These are phyloP conservation scores for Orbilia blumenaviensis DNA, from an alignment of 2,329 filamentous ascomycete genomes.

Conservation along the genomic window DNA sequence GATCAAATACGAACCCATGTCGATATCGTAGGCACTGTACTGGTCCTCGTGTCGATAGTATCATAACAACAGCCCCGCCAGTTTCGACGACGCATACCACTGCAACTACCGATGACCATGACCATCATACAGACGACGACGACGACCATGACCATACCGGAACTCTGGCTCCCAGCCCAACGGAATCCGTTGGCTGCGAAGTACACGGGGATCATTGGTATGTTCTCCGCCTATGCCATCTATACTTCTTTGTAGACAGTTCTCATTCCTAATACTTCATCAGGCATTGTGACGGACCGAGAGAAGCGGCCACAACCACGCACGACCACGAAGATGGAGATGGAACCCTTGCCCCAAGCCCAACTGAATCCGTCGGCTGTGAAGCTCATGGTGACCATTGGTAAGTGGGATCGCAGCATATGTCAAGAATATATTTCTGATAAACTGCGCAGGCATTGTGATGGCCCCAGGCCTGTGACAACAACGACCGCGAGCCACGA, in stretches of 20 bases:
- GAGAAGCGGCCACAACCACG: not conserved
- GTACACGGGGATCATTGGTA: slow-evolving; percentile 16
- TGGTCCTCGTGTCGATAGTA: not conserved
- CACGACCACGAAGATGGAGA: not conserved
- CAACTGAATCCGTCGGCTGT: slow-evolving; percentile 1
- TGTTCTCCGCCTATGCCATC: not conserved
- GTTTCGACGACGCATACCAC: not conserved
- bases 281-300: not conserved
- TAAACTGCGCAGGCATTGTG: slow-evolving; percentile 2
- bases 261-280: too few relatives aligned
- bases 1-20: not conserved
- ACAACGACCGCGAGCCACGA: not conserved
- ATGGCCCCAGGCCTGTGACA: not conserved
- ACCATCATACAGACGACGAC: slow-evolving; percentile 16
- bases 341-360: not conserved
- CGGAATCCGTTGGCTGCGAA: slow-evolving; percentile 11
- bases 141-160: slow-evolving; percentile 1
- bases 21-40: slow-evolving; percentile 6
- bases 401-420: not conserved
- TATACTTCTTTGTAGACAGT: not conserved
- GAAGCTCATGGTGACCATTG: slow-evolving; percentile 15
- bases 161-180: slow-evolving; percentile 1
- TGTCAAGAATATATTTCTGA: not conserved
- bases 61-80: not conserved
- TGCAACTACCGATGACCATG: slow-evolving; percentile 1